A percentile compares a stretch with the other conserved stretches of the same genome.
Evolutionary conservation across 805 yeast genomes (phyloP).

Genomic region (Myxozyma udenii): DNA sequence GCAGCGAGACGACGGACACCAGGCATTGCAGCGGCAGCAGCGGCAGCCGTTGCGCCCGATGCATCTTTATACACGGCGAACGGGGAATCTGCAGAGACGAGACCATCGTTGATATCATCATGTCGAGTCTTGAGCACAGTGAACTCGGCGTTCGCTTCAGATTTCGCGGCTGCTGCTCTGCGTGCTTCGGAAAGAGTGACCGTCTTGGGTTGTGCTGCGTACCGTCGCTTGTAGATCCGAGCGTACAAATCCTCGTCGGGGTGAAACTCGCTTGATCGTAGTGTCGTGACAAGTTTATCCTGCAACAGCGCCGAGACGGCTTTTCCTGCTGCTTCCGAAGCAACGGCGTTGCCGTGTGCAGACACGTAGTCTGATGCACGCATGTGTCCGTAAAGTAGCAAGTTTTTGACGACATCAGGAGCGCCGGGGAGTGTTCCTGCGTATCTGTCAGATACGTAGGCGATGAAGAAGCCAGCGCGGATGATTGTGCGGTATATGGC

Average conservation of each 20-base stretch:
- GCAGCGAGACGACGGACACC: not conserved
- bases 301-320: constrained; percentile 48
- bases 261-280: constrained; percentile 41
- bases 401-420: constrained; percentile 64
- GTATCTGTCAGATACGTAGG: constrained; percentile 46
- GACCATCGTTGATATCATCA: constrained; percentile 28
- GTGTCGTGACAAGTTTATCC: constrained; percentile 52
- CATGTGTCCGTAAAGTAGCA: constrained; percentile 67
- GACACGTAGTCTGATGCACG: constrained; percentile 51
- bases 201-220: constrained; percentile 25
- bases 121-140: constrained; percentile 19
- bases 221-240: constrained; percentile 24
- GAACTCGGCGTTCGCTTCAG: constrained; percentile 43
- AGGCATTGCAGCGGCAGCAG: not conserved
- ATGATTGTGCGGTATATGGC: constrained; percentile 58
- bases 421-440: constrained; percentile 41
- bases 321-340: constrained; percentile 35
- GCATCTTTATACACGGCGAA: not conserved
- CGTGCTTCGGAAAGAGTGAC: constrained; percentile 50
- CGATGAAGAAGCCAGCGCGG: constrained; percentile 74
- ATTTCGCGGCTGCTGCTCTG: constrained; percentile 60
- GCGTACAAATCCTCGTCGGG: constrained; percentile 35
- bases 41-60: not conserved
- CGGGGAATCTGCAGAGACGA: not conserved
- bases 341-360: constrained; percentile 33